phyloP scores from a whole-genome alignment of 2,329 filamentous ascomycete species.

The Endocalyx cinctus region DNA sequence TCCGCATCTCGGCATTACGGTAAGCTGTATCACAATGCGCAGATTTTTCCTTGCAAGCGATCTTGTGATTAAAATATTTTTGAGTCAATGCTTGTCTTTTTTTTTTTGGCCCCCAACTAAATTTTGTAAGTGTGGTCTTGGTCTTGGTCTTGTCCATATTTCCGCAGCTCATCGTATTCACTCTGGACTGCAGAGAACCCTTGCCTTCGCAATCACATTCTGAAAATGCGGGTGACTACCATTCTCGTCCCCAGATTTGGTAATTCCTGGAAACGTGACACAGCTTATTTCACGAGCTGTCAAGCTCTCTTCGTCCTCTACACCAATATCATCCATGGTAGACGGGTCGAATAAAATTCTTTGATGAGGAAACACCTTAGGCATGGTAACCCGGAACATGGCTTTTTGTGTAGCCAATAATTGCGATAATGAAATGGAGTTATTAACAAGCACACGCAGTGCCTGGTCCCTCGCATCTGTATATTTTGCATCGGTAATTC shows the following conservation, averaged over 20 bases:
- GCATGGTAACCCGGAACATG: constrained; percentile 52
- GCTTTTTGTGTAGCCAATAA: constrained; percentile 56
- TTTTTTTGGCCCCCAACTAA: too few relatives aligned
- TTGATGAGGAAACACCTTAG: constrained; percentile 48
- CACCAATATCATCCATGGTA: constrained; percentile 63
- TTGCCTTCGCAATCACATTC: constrained; percentile 63
- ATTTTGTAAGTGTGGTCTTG: too few relatives aligned
- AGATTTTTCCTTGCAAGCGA: too few relatives aligned
- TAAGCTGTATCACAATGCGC: too few relatives aligned
- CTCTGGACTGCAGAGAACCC: constrained; percentile 57
- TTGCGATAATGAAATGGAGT: constrained; percentile 52
- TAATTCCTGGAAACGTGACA: constrained; percentile 59
- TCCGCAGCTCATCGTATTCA: too few relatives aligned
- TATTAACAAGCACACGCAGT: constrained; percentile 48
- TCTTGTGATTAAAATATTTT: too few relatives aligned
- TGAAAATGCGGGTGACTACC: constrained; percentile 56
- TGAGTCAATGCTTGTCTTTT: too few relatives aligned
- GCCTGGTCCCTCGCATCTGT: constrained; percentile 45
- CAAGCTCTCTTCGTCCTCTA: constrained; percentile 54
- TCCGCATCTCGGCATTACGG: too few relatives aligned
- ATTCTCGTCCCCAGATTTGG: constrained; percentile 62
- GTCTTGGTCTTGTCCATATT: too few relatives aligned
- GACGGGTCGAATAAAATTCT: constrained; percentile 50
- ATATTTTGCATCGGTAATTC: constrained; percentile 39
- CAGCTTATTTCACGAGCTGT: constrained; percentile 52